Evolutionary conservation across 345 rosid genomes (phyloP).

Genomic region (Ceriops decandra): DNA sequence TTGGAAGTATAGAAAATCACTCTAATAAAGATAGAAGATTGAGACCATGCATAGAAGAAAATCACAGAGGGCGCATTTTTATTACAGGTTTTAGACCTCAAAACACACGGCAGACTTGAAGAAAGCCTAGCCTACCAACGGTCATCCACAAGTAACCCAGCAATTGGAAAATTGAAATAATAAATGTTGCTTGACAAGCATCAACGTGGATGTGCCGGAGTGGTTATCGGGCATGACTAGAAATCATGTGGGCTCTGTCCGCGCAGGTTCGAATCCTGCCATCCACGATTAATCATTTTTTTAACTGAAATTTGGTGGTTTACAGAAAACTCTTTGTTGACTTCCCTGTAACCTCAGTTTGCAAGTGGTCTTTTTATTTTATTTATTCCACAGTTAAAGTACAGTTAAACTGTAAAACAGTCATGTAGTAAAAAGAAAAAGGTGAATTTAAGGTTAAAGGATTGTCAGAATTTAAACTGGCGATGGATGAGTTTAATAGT

Average conservation of each 20-base stretch:
- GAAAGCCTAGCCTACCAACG: background rate
- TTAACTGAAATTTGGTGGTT: too few relatives aligned
- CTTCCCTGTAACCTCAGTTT: too few relatives aligned
- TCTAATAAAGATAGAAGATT: background rate
- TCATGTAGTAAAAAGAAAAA: too few relatives aligned
- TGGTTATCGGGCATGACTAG: constrained; percentile 98
- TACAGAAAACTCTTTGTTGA: too few relatives aligned
- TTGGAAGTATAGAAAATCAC: background rate
- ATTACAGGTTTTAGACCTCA: background rate
- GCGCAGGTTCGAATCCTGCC: constrained; percentile 92
- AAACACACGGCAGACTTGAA: background rate
- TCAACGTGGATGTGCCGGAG: constrained; percentile 73
- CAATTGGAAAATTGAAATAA: too few relatives aligned
- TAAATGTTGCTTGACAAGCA: too few relatives aligned
- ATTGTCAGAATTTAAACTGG: too few relatives aligned
- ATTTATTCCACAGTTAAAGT: too few relatives aligned
- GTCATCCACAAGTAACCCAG: background rate
- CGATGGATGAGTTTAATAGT: too few relatives aligned
- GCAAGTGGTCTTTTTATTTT: too few relatives aligned
- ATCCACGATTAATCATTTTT: constrained; percentile 20
- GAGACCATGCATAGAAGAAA: background rate
- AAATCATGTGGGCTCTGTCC: constrained; percentile 95
- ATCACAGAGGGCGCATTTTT: background rate
- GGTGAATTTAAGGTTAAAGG: too few relatives aligned
- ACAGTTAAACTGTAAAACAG: too few relatives aligned